Conservation (phyloP, 2,329 filamentous ascomycete species). For the Epichloe sp. region DNA sequence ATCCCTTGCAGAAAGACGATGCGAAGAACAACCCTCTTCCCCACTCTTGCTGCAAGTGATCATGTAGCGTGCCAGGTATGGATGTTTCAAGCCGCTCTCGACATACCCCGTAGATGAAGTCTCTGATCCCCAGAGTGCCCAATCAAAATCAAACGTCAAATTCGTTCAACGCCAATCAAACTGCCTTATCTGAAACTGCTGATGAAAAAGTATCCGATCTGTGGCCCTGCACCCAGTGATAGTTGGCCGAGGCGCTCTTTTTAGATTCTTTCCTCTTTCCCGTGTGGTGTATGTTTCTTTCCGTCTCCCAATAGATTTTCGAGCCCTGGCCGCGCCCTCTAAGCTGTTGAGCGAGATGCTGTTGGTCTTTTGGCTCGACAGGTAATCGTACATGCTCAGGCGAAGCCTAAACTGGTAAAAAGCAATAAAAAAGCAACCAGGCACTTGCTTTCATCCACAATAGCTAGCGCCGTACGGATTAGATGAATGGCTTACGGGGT, state of each 20-base stretch:
- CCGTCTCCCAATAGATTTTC: neutral
- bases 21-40: slow-evolving; percentile 1
- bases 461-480: neutral
- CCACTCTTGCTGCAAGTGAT: slow-evolving; percentile 5
- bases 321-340: neutral
- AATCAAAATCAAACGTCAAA: neutral
- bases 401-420: neutral
- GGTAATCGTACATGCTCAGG: neutral
- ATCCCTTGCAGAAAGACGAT: slow-evolving; percentile 1
- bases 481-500: neutral
- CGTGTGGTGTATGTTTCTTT: neutral
- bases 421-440: neutral
- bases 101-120: neutral
- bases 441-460: neutral
- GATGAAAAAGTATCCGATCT: neutral
- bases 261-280: neutral
- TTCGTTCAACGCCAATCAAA: neutral
- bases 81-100: slow-evolving; percentile 1
- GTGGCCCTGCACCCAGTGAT: neutral
- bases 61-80: neutral
- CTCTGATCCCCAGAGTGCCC: neutral
- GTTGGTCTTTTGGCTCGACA: neutral
- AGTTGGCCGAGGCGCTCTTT: neutral
- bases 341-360: neutral
- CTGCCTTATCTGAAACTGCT: neutral